Percentiles rank a stretch among this genome's conserved stretches.
phyloP scores from a whole-genome alignment of 345 rosid genomes.

The Brassica cretica region DNA sequence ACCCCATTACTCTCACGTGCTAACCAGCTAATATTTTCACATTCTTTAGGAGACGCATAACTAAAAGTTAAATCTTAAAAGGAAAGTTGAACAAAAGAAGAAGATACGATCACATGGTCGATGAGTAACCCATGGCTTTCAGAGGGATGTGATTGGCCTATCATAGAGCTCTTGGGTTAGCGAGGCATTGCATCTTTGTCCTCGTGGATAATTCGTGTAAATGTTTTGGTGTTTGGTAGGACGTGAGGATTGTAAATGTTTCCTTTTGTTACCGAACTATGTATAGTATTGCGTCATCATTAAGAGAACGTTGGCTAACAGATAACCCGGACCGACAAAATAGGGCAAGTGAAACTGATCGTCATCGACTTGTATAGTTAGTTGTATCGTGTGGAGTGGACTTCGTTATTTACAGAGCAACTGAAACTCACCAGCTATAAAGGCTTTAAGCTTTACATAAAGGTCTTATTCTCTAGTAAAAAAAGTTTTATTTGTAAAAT shows the following conservation, averaged over 20 bases:
- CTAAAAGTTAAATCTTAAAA: constrained; percentile 3
- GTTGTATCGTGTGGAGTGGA: not conserved
- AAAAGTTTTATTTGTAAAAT: too few relatives aligned
- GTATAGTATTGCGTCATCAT: not conserved
- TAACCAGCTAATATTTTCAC: constrained; percentile 28
- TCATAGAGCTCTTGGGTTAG: not conserved
- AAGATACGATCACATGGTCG: constrained; percentile 40
- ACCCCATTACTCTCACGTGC: constrained; percentile 32
- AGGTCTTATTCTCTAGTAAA: not conserved
- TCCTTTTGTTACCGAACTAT: not conserved
- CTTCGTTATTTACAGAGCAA: not conserved
- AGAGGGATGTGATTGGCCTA: not conserved
- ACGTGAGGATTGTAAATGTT: not conserved
- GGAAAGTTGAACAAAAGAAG: not conserved
- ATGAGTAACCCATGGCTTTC: constrained; percentile 17
- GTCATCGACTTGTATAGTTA: not conserved
- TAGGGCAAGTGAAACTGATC: not conserved
- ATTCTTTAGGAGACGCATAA: not conserved
- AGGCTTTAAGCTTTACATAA: not conserved
- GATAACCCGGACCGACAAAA: constrained; percentile 19
- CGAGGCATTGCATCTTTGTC: not conserved
- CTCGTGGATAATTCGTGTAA: not conserved
- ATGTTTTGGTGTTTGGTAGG: not conserved
- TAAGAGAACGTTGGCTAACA: not conserved
- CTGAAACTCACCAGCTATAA: not conserved